Conservation (phyloP, 1,139 yeast species). For the Eremothecium sinecaudum region DNA sequence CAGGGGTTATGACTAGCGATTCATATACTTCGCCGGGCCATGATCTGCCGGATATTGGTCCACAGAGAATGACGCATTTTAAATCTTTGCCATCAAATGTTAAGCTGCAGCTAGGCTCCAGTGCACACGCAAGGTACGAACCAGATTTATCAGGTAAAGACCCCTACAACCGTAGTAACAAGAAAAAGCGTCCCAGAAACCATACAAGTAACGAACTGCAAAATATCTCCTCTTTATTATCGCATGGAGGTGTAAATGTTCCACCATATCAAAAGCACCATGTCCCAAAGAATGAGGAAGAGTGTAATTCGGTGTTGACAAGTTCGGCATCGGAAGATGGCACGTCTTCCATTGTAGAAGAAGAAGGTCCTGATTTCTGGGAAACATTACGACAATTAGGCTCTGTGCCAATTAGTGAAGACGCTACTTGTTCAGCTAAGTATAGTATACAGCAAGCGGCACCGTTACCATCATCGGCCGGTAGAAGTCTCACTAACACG, state of each 20-base stretch:
- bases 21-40: no score
- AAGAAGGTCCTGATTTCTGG: conserved; percentile 59
- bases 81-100: conserved; percentile 63
- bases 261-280: no score
- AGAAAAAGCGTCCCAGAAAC: conserved; percentile 12
- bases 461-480: not conserved
- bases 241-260: not conserved
- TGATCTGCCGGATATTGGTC: conserved; percentile 40
- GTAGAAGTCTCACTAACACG: not conserved
- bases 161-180: conserved; percentile 2
- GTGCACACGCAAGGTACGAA: conserved; percentile 35
- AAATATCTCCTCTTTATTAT: not conserved
- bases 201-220: conserved; percentile 6
- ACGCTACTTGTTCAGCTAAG: not conserved
- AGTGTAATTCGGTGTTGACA: not conserved
- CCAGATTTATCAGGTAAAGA: conserved; percentile 1
- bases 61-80: conserved; percentile 58
- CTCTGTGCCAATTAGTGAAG: conserved; percentile 17
- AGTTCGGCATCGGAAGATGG: conserved; percentile 6
- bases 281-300: not conserved
- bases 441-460: not conserved
- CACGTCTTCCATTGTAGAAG: conserved; percentile 23
- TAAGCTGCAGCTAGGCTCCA: conserved; percentile 58
- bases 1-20: no score
- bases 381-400: conserved; percentile 51